These are phyloP conservation scores for Erodium trifolium DNA, from an alignment of 441 rosid species.

Conservation along the genomic window DNA sequence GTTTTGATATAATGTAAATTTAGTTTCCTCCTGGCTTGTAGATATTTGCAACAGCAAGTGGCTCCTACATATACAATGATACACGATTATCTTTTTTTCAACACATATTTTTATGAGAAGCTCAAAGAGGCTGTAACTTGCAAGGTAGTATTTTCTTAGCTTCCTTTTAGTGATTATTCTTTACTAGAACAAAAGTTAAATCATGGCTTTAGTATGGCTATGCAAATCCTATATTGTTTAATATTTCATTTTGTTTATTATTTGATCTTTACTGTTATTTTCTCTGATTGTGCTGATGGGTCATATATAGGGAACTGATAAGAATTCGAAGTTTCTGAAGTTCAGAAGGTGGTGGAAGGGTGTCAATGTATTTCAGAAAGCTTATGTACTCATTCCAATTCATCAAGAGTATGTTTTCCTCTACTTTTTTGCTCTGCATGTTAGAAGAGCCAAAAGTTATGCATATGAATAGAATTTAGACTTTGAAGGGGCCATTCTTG, in stretches of 20 bases:
- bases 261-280: no score
- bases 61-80: slow-evolving; percentile 38
- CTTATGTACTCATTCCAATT: slow-evolving; percentile 78
- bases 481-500: no score
- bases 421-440: background rate
- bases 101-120: slow-evolving; percentile 85
- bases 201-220: background rate
- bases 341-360: slow-evolving; percentile 99
- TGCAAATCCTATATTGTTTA: background rate
- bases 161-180: slow-evolving; percentile 3
- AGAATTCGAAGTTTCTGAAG: slow-evolving; percentile 53
- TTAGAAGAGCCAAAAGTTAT: no score
- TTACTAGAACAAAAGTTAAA: no score
- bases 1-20: background rate
- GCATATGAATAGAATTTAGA: no score
- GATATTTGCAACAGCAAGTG: slow-evolving; percentile 60
- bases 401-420: slow-evolving; percentile 68
- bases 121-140: slow-evolving; percentile 59
- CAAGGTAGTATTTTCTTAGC: slow-evolving; percentile 43
- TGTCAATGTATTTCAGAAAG: slow-evolving; percentile 70
- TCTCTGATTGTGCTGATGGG: no score
- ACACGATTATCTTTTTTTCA: slow-evolving; percentile 62
- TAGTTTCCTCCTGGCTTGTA: slow-evolving; percentile 14
- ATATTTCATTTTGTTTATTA: no score
- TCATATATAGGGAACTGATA: slow-evolving; percentile 38